Conservation (phyloP, 78 protist genomes). For the Diacronema lutheri region DNA sequence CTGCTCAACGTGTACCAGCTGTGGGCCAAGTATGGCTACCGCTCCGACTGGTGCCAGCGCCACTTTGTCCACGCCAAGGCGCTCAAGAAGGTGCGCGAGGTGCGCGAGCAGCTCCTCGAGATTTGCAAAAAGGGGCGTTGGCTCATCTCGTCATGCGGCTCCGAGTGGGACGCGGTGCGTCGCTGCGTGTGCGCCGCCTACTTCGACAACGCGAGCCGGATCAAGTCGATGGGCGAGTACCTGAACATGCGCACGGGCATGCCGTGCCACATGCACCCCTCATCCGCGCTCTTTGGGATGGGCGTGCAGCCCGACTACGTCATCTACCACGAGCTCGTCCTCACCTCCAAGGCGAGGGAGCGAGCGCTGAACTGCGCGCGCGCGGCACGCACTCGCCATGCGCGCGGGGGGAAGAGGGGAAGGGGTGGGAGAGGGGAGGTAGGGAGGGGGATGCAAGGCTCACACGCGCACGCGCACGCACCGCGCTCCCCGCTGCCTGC, state of each 20-base stretch:
- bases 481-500: too few relatives aligned
- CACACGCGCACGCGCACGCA: too few relatives aligned
- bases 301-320: constrained; percentile 80
- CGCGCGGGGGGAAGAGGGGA: too few relatives aligned
- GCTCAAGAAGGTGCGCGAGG: constrained; percentile 88
- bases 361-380: too few relatives aligned
- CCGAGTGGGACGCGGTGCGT: constrained; percentile 35
- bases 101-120: constrained; percentile 84
- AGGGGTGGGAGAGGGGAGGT: too few relatives aligned
- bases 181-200: constrained; percentile 86
- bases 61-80: constrained; percentile 87
- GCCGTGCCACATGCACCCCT: constrained; percentile 75
- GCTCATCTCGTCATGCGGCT: neutral
- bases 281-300: constrained; percentile 55
- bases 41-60: constrained; percentile 90
- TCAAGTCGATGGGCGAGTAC: constrained; percentile 28
- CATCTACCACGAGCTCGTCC: constrained; percentile 87
- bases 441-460: too few relatives aligned
- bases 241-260: constrained; percentile 71
- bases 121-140: constrained; percentile 82
- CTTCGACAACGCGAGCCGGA: constrained; percentile 69
- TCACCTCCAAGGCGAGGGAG: constrained; percentile 84
- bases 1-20: constrained; percentile 77
- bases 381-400: too few relatives aligned
- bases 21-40: constrained; percentile 80